phyloP scores from a whole-genome alignment of 139 green algal genomes.

The Chlorella sp. region DNA sequence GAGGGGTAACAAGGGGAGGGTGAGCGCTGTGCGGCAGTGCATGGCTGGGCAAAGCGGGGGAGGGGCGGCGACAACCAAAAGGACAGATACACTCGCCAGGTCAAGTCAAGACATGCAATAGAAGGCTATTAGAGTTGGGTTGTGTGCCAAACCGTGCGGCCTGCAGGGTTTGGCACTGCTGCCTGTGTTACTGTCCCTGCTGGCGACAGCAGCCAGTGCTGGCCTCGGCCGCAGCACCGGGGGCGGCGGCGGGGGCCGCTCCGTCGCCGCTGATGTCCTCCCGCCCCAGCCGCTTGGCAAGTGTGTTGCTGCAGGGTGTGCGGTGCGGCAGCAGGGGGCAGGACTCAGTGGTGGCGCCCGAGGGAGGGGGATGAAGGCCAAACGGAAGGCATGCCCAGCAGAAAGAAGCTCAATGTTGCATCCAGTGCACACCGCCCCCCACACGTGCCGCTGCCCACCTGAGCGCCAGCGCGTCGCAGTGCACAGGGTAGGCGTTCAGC shows the following conservation, averaged over 20 bases:
- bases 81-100: too few species aligned
- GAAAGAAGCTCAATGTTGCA: too few species aligned
- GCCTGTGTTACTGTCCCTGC: too few species aligned
- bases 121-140: too few species aligned
- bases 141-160: too few species aligned
- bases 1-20: too few species aligned
- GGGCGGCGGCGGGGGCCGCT: too few species aligned
- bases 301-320: slow-evolving; percentile 3
- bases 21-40: too few species aligned
- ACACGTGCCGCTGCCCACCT: background rate
- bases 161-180: background rate
- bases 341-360: background rate
- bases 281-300: slow-evolving; percentile 1
- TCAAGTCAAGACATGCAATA: too few species aligned
- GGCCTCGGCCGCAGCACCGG: background rate
- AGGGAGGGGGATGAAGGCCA: background rate
- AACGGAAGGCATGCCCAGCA: background rate
- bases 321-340: too few species aligned
- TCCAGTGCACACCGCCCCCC: background rate
- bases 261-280: background rate
- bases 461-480: slow-evolving; percentile 53
- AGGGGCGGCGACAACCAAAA: too few species aligned
- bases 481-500: slow-evolving; percentile 39
- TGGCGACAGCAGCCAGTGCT: background rate
- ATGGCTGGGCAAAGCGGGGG: too few species aligned